Evolutionary conservation across 2,329 filamentous ascomycete genomes (phyloP).

Genomic region (Amauroascus niger): DNA sequence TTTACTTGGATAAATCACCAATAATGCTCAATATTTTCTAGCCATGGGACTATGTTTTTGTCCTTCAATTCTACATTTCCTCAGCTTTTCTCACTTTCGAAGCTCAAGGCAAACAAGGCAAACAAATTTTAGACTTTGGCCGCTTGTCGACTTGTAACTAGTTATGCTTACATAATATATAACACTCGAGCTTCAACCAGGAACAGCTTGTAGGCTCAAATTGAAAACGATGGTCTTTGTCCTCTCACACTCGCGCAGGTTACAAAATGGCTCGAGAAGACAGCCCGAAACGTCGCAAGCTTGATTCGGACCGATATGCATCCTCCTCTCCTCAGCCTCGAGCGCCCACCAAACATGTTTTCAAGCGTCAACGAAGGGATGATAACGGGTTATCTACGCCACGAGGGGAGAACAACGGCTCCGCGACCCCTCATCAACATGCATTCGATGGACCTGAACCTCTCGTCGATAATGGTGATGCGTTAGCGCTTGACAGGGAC

Average conservation of each 20-base stretch:
- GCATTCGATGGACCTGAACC: slow-evolving; percentile 56
- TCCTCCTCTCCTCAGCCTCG: slow-evolving; percentile 41
- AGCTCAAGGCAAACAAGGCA: no score
- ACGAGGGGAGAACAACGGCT: slow-evolving; percentile 23
- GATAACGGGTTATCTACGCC: slow-evolving; percentile 25
- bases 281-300: slow-evolving; percentile 55
- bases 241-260: background rate
- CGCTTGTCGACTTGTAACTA: background rate
- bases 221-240: background rate
- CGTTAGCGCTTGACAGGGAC: slow-evolving; percentile 70
- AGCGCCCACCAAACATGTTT: slow-evolving; percentile 26
- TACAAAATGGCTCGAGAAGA: slow-evolving; percentile 34
- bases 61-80: background rate
- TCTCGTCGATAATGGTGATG: slow-evolving; percentile 56
- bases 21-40: no score
- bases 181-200: no score
- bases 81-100: no score
- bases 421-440: slow-evolving; percentile 38
- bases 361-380: slow-evolving; percentile 11
- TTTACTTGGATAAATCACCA: no score
- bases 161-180: background rate
- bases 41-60: no score
- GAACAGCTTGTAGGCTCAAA: no score
- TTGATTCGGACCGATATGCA: slow-evolving; percentile 55
- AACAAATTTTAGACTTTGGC: background rate